Evolutionary conservation across 1,284 basidiomycete genomes (phyloP).

Genomic region (Microbotryum lychnidis-dioicae): DNA sequence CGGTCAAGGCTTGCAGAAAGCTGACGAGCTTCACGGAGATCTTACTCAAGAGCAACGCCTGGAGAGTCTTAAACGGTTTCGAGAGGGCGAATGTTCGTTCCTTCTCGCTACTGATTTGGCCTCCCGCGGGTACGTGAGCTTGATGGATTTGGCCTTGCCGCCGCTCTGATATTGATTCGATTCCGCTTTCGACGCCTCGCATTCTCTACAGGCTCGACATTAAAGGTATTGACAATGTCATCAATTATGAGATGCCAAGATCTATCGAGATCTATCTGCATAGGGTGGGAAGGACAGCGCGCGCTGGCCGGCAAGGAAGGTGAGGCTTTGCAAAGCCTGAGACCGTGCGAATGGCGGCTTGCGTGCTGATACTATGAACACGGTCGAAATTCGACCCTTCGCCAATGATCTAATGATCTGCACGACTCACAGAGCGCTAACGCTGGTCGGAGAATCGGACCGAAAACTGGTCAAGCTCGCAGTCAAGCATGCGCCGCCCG

Average conservation of each 20-base stretch:
- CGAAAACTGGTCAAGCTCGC: constrained; percentile 93
- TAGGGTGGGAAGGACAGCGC: constrained; percentile 90
- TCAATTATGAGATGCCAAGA: constrained; percentile 93
- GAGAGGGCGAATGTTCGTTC: constrained; percentile 75
- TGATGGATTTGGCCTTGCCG: no score
- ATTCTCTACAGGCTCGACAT: constrained; percentile 38
- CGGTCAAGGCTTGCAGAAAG: constrained; percentile 55
- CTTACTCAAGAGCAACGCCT: constrained; percentile 90
- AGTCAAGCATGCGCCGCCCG: constrained; percentile 77
- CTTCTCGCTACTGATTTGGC: constrained; percentile 51
- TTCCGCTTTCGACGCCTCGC: constrained; percentile 1
- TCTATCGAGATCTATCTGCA: constrained; percentile 91
- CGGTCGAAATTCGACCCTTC: background rate
- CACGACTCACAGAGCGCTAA: constrained; percentile 62
- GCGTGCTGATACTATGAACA: no score
- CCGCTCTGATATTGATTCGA: background rate
- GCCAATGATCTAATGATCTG: background rate
- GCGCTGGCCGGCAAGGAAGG: constrained; percentile 87
- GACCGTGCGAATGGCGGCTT: constrained; percentile 2
- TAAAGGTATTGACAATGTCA: constrained; percentile 38
- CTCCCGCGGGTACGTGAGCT: constrained; percentile 26
- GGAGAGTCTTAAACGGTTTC: constrained; percentile 73
- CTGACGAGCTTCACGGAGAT: constrained; percentile 89
- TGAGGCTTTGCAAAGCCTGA: constrained; percentile 42
- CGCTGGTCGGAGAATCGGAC: constrained; percentile 91